Evolutionary conservation across 2,329 filamentous ascomycete species (phyloP).

Genomic region (Fusarium sp.): DNA sequence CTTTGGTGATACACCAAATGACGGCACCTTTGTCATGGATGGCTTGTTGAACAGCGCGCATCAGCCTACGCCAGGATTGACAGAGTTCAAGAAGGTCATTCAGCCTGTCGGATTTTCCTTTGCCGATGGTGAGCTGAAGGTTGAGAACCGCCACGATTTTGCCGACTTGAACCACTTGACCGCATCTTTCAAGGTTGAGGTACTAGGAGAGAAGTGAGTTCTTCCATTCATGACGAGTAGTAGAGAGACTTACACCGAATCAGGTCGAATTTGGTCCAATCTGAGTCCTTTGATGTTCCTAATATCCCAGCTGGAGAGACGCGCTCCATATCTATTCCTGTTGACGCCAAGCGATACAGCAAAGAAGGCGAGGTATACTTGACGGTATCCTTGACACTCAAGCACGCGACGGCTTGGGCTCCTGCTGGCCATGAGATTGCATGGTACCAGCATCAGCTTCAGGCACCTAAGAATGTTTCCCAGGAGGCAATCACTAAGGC

Average conservation of each 20-base stretch:
- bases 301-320: constrained; percentile 57
- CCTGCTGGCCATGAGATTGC: constrained; percentile 67
- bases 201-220: constrained; percentile 59
- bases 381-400: constrained; percentile 61
- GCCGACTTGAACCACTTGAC: constrained; percentile 59
- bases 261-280: constrained; percentile 47
- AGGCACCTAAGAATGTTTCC: neutral
- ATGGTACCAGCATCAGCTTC: constrained; percentile 65
- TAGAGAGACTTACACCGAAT: neutral
- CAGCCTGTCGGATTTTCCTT: constrained; percentile 65
- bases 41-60: constrained; percentile 69
- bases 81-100: constrained; percentile 71
- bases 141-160: constrained; percentile 68
- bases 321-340: constrained; percentile 53
- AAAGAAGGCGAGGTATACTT: constrained; percentile 60
- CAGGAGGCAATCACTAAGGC: neutral
- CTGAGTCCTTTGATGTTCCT: constrained; percentile 60
- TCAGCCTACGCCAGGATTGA: constrained; percentile 68
- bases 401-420: constrained; percentile 65
- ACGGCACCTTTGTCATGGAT: constrained; percentile 74
- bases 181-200: constrained; percentile 61
- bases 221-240: rapidly evolving
- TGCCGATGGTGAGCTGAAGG: constrained; percentile 54
- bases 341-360: constrained; percentile 47
- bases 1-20: constrained; percentile 73